phyloP scores from a whole-genome alignment of 2,329 filamentous ascomycete genomes.

The Hypoxylon sp. region DNA sequence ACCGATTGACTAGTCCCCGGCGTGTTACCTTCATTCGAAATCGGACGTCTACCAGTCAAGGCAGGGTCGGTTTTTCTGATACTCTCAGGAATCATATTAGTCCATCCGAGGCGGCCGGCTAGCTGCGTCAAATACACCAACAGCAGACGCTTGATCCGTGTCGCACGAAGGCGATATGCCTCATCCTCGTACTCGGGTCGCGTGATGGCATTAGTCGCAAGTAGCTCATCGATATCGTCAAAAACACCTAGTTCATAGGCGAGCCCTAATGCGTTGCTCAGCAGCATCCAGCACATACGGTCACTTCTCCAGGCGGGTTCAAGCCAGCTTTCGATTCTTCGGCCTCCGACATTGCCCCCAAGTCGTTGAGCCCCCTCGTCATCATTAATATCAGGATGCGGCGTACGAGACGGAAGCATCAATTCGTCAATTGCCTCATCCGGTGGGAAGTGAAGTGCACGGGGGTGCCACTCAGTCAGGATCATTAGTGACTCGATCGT shows the following conservation, averaged over 20 bases:
- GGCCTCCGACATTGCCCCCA: conserved; percentile 78
- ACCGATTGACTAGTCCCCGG: conserved; percentile 72
- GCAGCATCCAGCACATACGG: conserved; percentile 97
- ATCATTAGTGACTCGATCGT: conserved; percentile 96
- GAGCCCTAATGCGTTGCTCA: conserved; percentile 90
- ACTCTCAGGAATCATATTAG: conserved; percentile 88
- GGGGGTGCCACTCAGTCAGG: conserved; percentile 96
- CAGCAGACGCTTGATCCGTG: conserved; percentile 86
- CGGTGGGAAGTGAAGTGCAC: conserved; percentile 92
- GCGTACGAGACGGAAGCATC: conserved; percentile 72
- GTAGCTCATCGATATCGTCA: conserved; percentile 84
- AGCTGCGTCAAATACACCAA: conserved; percentile 94
- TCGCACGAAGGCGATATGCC: conserved; percentile 81
- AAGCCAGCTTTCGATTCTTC: conserved; percentile 93
- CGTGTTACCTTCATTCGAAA: conserved; percentile 70
- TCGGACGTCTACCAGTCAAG: conserved; percentile 65
- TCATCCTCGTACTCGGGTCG: conserved; percentile 81
- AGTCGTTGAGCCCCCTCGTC: conserved; percentile 61
- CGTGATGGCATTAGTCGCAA: conserved; percentile 71
- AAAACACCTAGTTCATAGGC: conserved; percentile 97
- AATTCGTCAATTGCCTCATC: conserved; percentile 81
- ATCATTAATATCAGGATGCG: conserved; percentile 59
- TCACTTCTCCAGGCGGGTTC: conserved; percentile 96
- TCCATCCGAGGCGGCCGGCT: conserved; percentile 92
- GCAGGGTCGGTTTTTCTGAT: conserved; percentile 71